A percentile compares a stretch with the other conserved stretches of the same genome.
Evolutionary conservation across 768 basidiomycete genomes (phyloP).

Genomic region (Russula dissimulans): DNA sequence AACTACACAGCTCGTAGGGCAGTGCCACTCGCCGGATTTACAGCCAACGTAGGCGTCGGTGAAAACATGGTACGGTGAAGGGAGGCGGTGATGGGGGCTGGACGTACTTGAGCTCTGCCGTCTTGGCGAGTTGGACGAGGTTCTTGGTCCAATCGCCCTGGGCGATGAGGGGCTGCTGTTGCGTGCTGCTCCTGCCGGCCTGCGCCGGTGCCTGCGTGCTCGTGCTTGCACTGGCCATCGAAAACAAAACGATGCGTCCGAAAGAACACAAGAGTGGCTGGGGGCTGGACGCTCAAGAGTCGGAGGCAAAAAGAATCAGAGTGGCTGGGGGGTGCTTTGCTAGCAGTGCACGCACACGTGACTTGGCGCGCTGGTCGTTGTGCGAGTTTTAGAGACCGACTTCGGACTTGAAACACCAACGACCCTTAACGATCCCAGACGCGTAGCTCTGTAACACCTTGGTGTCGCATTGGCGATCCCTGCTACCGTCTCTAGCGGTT

Average conservation of each 20-base stretch:
- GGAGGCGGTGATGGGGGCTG: background rate
- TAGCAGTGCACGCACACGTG: background rate
- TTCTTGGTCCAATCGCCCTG: conserved; percentile 84
- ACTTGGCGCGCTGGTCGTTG: background rate
- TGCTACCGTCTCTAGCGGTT: background rate
- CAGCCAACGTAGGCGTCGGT: background rate
- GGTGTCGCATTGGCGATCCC: background rate
- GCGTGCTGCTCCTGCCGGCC: conserved; percentile 8
- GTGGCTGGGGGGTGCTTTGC: conserved; percentile 1
- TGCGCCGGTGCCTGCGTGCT: conserved; percentile 16
- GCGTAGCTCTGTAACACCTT: background rate
- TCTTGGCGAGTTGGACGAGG: conserved; percentile 77
- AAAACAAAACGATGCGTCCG: background rate
- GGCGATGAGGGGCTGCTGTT: conserved; percentile 40
- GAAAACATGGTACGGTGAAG: no score
- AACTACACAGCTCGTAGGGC: no score
- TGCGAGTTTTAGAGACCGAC: no score
- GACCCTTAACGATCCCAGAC: background rate
- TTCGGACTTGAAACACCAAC: no score
- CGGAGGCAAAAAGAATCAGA: background rate
- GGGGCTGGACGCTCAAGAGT: background rate
- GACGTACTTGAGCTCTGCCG: conserved; percentile 79
- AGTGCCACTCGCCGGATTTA: background rate
- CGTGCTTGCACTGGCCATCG: conserved; percentile 15
- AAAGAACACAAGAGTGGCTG: conserved; percentile 12